phyloP scores from a whole-genome alignment of 495 filamentous ascomycete genomes.

The Achaetomiella virescens region DNA sequence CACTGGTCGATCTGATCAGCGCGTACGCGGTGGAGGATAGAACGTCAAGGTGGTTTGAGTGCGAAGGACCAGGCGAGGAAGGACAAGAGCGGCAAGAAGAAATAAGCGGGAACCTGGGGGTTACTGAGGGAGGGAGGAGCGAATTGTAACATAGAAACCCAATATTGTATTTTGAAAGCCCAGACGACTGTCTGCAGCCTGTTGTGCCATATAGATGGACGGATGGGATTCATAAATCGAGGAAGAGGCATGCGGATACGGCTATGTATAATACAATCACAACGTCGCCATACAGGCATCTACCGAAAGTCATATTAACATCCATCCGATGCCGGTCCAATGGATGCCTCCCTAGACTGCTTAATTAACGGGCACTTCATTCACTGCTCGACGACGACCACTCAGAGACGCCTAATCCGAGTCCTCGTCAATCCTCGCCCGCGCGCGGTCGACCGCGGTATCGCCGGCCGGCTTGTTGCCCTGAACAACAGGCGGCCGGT shows the following conservation, averaged over 20 bases:
- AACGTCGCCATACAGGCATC: background rate
- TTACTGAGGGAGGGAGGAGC: background rate
- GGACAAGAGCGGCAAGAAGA: slow-evolving; percentile 25
- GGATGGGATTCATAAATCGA: background rate
- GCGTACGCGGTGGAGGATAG: slow-evolving; percentile 45
- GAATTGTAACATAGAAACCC: slow-evolving; percentile 13
- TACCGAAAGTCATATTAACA: background rate
- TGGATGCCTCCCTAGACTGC: background rate
- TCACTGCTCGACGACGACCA: slow-evolving; percentile 2
- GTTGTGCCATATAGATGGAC: background rate
- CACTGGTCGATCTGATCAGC: slow-evolving; percentile 65
- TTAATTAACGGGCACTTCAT: background rate
- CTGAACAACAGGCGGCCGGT: slow-evolving; percentile 52
- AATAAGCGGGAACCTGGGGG: slow-evolving; percentile 12
- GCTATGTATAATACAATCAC: slow-evolving; percentile 19
- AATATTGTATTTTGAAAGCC: slow-evolving; percentile 2
- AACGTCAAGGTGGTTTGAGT: slow-evolving; percentile 21
- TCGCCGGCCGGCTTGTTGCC: slow-evolving; percentile 39
- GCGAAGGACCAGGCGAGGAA: slow-evolving; percentile 30
- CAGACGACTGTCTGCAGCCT: background rate
- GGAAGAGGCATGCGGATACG: slow-evolving; percentile 1
- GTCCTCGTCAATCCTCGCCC: slow-evolving; percentile 47
- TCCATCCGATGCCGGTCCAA: background rate
- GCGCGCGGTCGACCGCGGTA: slow-evolving; percentile 45
- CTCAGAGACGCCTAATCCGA: slow-evolving; percentile 36